Evolutionary conservation across 2,329 filamentous ascomycete genomes (phyloP), one percentile per base, ranked within the genome.

Genomic region (Penicillium sp.): DNA sequence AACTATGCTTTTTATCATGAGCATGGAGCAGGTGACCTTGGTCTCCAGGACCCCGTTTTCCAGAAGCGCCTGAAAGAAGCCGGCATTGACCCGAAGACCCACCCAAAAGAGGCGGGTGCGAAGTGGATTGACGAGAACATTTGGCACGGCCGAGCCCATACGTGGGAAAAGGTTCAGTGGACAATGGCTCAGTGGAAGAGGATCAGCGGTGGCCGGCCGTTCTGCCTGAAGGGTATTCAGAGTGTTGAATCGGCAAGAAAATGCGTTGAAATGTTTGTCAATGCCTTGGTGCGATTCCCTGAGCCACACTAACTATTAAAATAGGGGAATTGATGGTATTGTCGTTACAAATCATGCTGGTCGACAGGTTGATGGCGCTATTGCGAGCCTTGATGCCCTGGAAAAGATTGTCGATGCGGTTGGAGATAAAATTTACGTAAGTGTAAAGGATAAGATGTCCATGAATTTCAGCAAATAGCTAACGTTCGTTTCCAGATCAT

Each of bases 141-240:
- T 46, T 88, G 85, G 85, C 85, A 88, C 69, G 85, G 85, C 0
- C 77, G 82, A 2, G 83, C 85, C 5, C 84, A 82, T 71, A 80
- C 77, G n/a, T 91, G 88, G 88, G 80, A 83, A 44, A 88, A 89
- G 68, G 77, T 90, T 1, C 75, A 80, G 6, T 91, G 88, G 87
- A 68, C 90, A 45, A 84, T 85, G 57, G 75, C 83, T 65, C 77
- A 81, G 23, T 83, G 86, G 77, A 80, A 78, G 69, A 74, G 78
- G 56, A 81, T 84, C 31, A 80, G 73, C 1, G 81, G 81, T 0
- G 78, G 86, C 8, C 80, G 81, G 77, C 86, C 67, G 63, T 91
- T 78, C 75, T 87, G 62, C 50, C 71, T 91, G 26, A 92, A 91
- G 72, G 88, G 89, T 0, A 83, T 92, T n/a, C 87, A 91, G 75